Base-by-base conservation (phyloP, 1,139 yeast species). In the Nadsonia commutata region DNA sequence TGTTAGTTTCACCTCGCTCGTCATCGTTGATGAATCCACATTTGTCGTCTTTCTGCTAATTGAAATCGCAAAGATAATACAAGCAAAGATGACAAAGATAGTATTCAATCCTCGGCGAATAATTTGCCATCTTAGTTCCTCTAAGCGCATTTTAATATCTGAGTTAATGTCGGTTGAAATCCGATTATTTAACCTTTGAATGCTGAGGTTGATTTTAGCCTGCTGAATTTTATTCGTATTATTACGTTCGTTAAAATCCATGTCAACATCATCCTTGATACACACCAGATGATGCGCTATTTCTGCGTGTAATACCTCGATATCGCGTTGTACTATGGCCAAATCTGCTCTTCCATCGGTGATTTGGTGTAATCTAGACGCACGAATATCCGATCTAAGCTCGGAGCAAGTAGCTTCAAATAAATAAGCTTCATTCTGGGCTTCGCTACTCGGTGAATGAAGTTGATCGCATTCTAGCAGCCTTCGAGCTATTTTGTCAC, bases 341-440 rank as follows among this genome's bases (percentile, higher is more conserved):
- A 82, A 76, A 42, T 77, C 72, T 49, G 78, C 76, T 20, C 80
- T 75, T 46, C 78, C 65, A 49, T 80, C 83, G 51, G 78, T 78
- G 43, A 82, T 68, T 51, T 84, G 85, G 20, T 69, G 67, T 51
- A 81, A 88, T 48, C 96, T 67, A 18, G 81, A 72, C 42, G 81
- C 71, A 39, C 81, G 78, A 19, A 86, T 74, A 54, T 86, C 95
- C 36, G 83, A 85, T 43, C 82, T 62, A 38, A 90, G 65, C 58
- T 90, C 97, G 46, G 90, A 81, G 51, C 86, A 84, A 0, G 96
- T 95, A 40, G 96, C 94, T 57, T 86, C 93, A 60, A 85, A 88
- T 21, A 90, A 65, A 58, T 90, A 90, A 20, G 76, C 73, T 54
- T 86, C 95, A 55, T 85, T 88, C n/a, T n/a, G n/a, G n/a, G n/a